Conservation (phyloP, 1,284 basidiomycete genomes). For the Ganoderma leucocontextum region DNA sequence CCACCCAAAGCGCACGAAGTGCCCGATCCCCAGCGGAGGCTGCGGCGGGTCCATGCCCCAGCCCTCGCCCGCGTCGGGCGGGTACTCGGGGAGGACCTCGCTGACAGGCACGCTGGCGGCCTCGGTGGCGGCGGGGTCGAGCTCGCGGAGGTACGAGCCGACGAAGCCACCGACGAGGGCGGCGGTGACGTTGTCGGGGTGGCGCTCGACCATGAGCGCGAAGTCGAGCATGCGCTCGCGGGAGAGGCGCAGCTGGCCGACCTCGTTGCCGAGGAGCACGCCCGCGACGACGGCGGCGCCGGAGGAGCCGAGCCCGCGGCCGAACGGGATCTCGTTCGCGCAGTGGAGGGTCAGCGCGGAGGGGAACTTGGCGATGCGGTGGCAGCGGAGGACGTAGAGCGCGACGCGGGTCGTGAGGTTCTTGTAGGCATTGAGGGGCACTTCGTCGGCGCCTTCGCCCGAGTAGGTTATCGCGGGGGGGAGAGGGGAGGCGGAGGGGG, state of each 20-base stretch:
- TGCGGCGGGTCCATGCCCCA: constrained; percentile 92
- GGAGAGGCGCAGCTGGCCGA: constrained; percentile 80
- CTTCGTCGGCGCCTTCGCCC: constrained; percentile 90
- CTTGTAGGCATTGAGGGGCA: constrained; percentile 95
- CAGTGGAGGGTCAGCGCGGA: constrained; percentile 77
- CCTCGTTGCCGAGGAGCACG: constrained; percentile 86
- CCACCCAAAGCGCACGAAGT: constrained; percentile 95
- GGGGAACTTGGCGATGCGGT: constrained; percentile 81
- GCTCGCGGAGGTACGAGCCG: constrained; percentile 94
- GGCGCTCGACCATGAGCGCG: constrained; percentile 98
- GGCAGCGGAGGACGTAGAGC: constrained; percentile 94
- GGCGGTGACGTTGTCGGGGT: constrained; percentile 99
- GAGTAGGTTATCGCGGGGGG: constrained; percentile 81
- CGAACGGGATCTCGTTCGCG: constrained; percentile 96
- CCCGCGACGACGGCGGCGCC: constrained; percentile 98
- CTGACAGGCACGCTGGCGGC: constrained; percentile 93
- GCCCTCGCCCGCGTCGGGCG: constrained; percentile 87
- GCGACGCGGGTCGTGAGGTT: constrained; percentile 98
- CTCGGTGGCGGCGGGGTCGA: constrained; percentile 78
- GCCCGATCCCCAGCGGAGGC: constrained; percentile 92
- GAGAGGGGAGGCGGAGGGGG: constrained; percentile 43
- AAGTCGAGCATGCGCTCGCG: constrained; percentile 89
- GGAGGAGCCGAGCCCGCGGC: constrained; percentile 95
- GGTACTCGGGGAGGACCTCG: constrained; percentile 97
- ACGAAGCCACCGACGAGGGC: constrained; percentile 98